These are phyloP conservation scores for Durotheca rogersii DNA, from an alignment of 495 filamentous ascomycete genomes.

Conservation along the genomic window DNA sequence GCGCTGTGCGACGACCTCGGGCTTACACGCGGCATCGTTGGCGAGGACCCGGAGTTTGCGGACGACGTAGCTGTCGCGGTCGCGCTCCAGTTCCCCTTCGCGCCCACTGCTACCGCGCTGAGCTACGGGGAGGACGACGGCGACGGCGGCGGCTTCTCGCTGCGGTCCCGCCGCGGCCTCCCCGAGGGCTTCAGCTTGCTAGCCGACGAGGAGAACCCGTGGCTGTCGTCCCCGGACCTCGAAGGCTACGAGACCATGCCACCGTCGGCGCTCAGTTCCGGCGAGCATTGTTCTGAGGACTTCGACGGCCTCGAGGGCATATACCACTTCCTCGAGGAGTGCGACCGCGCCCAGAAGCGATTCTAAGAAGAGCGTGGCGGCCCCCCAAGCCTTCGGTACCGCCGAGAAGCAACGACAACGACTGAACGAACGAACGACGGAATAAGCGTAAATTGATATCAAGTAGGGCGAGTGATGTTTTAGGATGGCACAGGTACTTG, in stretches of 20 bases:
- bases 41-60: slow-evolving; percentile 76
- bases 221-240: slow-evolving; percentile 43
- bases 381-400: no score
- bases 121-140: no score
- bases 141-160: no score
- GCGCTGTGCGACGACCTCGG: slow-evolving; percentile 83
- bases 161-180: slow-evolving; percentile 44
- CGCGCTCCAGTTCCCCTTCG: slow-evolving; percentile 83
- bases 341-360: slow-evolving; percentile 60
- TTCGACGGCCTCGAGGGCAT: slow-evolving; percentile 86
- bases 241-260: slow-evolving; percentile 56
- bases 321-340: slow-evolving; percentile 82
- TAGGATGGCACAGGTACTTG: no score
- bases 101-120: no score
- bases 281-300: slow-evolving; percentile 49
- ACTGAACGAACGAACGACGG: no score
- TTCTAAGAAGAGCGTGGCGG: no score
- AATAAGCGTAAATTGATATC: no score
- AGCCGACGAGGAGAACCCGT: slow-evolving; percentile 44
- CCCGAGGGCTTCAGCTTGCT: slow-evolving; percentile 35
- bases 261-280: slow-evolving; percentile 41
- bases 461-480: no score
- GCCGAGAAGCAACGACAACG: no score
- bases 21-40: slow-evolving; percentile 70
- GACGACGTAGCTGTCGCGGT: slow-evolving; percentile 61